Percentiles rank a stretch among this genome's conserved stretches.
phyloP scores from a whole-genome alignment of 2,329 filamentous ascomycete species.

The Dactylellina leptospora region DNA sequence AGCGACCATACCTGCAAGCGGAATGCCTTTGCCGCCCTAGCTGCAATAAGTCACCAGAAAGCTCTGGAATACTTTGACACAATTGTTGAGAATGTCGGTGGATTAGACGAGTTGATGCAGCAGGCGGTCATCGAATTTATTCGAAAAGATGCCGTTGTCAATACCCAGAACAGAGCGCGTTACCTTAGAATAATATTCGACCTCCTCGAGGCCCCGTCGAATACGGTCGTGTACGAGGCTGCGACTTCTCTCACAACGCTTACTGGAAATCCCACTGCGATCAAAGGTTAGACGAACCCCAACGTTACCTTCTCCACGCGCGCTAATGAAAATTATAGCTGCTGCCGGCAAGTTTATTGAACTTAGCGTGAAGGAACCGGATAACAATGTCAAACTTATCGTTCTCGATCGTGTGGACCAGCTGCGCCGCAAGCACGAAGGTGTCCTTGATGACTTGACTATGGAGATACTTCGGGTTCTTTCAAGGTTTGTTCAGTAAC shows the following conservation, averaged over 20 bases:
- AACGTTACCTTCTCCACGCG: too few species aligned
- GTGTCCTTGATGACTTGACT: constrained; percentile 87
- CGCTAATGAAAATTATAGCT: constrained; percentile 60
- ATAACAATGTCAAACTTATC: constrained; percentile 99
- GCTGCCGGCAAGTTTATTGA: constrained; percentile 96
- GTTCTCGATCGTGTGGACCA: constrained; percentile 93
- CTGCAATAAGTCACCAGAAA: constrained; percentile 91
- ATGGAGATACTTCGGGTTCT: constrained; percentile 98
- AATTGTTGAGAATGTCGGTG: constrained; percentile 91
- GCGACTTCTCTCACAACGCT: constrained; percentile 92
- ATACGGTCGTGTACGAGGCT: constrained; percentile 96
- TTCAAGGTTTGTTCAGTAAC: constrained; percentile 63
- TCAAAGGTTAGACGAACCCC: constrained; percentile 72
- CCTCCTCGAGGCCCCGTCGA: constrained; percentile 87
- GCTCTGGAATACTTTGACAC: constrained; percentile 86
- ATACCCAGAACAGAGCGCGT: constrained; percentile 90
- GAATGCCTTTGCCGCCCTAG: constrained; percentile 92
- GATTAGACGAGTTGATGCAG: constrained; percentile 91
- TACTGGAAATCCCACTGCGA: constrained; percentile 94
- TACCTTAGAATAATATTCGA: constrained; percentile 97
- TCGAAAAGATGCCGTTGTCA: constrained; percentile 93
- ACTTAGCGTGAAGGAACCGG: constrained; percentile 93
- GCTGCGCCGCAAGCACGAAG: constrained; percentile 84
- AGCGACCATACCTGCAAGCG: constrained; percentile 96
- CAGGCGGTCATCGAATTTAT: constrained; percentile 97